A percentile compares a stretch with the other conserved stretches of the same genome.
Conservation (phyloP, 2,329 filamentous ascomycete genomes). For the Pezizomycotina sp. region DNA sequence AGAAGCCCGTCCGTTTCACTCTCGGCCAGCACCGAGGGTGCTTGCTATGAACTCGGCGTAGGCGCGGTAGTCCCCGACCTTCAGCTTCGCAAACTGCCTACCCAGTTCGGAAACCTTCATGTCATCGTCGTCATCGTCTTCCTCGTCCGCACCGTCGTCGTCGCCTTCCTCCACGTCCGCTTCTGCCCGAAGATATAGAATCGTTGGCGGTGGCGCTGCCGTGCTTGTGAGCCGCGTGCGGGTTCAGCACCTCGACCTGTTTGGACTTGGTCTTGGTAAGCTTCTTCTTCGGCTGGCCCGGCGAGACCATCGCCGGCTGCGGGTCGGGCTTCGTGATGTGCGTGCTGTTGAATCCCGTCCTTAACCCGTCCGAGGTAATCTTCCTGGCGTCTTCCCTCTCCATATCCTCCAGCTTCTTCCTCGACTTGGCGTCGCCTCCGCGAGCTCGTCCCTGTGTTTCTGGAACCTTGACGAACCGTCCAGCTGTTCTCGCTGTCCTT, state of each 20-base stretch:
- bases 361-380: slow-evolving; percentile 82
- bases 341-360: slow-evolving; percentile 81
- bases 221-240: slow-evolving; percentile 31
- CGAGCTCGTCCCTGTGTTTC: slow-evolving; percentile 60
- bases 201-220: slow-evolving; percentile 32
- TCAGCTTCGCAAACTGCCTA: slow-evolving; percentile 68
- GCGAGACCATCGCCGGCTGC: slow-evolving; percentile 3
- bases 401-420: slow-evolving; percentile 57
- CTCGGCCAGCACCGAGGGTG: slow-evolving; percentile 64
- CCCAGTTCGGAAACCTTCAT: slow-evolving; percentile 61
- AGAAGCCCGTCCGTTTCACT: slow-evolving; percentile 80
- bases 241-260: slow-evolving; percentile 61
- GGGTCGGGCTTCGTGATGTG: slow-evolving; percentile 48
- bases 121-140: slow-evolving; percentile 51
- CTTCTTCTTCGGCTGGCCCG: slow-evolving; percentile 31
- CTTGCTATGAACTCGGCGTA: slow-evolving; percentile 61
- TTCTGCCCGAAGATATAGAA: slow-evolving; percentile 41
- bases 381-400: slow-evolving; percentile 74
- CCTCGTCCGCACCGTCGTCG: slow-evolving; percentile 31
- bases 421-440: slow-evolving; percentile 58
- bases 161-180: slow-evolving; percentile 46
- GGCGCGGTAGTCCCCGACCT: slow-evolving; percentile 53
- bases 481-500: slow-evolving; percentile 54
- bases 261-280: slow-evolving; percentile 32
- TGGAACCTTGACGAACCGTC: slow-evolving; percentile 61